phyloP scores from a whole-genome alignment of 208 protist species.

The Trichomonas vaginalis region DNA sequence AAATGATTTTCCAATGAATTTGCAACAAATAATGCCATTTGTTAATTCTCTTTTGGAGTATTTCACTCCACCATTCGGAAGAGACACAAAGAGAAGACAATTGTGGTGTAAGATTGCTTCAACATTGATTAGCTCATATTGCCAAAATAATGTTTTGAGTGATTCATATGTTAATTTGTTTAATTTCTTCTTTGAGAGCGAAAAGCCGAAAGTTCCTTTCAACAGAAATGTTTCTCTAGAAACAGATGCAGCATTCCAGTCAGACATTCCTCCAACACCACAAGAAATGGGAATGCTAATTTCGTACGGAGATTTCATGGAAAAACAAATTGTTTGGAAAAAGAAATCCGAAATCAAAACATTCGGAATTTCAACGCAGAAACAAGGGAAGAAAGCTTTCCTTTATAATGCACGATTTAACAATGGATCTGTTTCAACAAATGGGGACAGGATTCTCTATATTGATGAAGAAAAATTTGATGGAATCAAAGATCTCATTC shows the following conservation, averaged over 20 bases:
- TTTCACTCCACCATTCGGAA: neutral
- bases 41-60: neutral
- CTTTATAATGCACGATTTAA: neutral
- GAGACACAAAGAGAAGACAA: neutral
- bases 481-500: neutral
- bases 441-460: neutral
- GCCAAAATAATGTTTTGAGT: neutral
- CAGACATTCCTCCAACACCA: neutral
- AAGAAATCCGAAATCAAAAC: neutral
- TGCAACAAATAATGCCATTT: neutral
- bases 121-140: neutral
- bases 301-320: neutral
- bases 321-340: neutral
- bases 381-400: neutral
- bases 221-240: neutral
- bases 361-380: neutral
- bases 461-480: neutral
- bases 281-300: neutral
- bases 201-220: neutral
- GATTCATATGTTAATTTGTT: neutral
- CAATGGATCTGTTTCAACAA: neutral
- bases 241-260: neutral
- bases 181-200: neutral
- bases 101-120: neutral
- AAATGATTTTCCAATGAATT: neutral